These are phyloP conservation scores for Boletellus sp. DNA, from an alignment of 1,284 basidiomycete species.

Conservation along the genomic window DNA sequence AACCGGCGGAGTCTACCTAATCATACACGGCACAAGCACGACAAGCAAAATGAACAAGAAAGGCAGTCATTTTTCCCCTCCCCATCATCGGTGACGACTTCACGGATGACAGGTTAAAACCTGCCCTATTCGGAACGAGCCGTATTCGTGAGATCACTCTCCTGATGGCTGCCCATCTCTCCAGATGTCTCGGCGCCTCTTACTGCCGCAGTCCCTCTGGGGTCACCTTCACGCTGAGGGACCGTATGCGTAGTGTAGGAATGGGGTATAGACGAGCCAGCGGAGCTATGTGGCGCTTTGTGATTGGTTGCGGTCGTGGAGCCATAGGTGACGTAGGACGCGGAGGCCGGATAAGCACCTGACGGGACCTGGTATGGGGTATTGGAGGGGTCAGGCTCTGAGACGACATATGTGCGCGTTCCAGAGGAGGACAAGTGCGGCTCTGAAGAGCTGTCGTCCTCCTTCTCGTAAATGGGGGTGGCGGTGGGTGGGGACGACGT, in stretches of 20 bases:
- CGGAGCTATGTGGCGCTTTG: slow-evolving; percentile 41
- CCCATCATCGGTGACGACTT: slow-evolving; percentile 39
- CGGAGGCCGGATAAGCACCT: slow-evolving; percentile 61
- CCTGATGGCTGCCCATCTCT: slow-evolving; percentile 43
- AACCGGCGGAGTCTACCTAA: slow-evolving; percentile 10
- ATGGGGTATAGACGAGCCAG: slow-evolving; percentile 42
- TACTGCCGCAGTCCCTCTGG: slow-evolving; percentile 46
- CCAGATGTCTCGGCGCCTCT: slow-evolving; percentile 43
- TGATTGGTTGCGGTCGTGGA: slow-evolving; percentile 39
- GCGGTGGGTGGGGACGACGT: slow-evolving; percentile 22
- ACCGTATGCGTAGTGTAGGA: slow-evolving; percentile 36
- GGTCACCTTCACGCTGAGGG: slow-evolving; percentile 30
- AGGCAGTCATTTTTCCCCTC: slow-evolving; percentile 23
- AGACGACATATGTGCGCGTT: slow-evolving; percentile 61
- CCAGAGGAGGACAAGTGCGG: slow-evolving; percentile 42
- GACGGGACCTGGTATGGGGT: slow-evolving; percentile 61
- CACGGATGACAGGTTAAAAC: slow-evolving; percentile 43
- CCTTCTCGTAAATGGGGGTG: slow-evolving; percentile 51
- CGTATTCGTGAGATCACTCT: slow-evolving; percentile 34
- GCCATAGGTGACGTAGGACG: slow-evolving; percentile 46
- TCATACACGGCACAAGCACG: slow-evolving; percentile 23
- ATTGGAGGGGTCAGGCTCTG: slow-evolving; percentile 56
- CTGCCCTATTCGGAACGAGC: slow-evolving; percentile 33
- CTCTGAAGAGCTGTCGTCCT: slow-evolving; percentile 48
- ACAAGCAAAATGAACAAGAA: slow-evolving; percentile 8